Conservation (phyloP, 176 grass and related monocot species). For the Dendrocalamus sinicus region DNA sequence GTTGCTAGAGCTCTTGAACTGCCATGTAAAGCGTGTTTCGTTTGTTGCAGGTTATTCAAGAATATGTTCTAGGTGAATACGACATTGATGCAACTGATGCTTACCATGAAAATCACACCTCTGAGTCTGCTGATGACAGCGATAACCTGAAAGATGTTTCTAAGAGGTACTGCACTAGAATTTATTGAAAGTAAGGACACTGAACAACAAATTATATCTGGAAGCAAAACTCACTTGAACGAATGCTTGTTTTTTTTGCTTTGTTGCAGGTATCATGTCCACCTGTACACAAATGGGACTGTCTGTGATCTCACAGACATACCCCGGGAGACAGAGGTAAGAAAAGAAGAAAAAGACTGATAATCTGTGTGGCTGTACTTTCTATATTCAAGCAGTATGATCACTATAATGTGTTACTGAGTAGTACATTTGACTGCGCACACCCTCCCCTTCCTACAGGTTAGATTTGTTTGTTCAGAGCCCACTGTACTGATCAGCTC, state of each 20-base stretch:
- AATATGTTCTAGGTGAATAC: conserved; percentile 90
- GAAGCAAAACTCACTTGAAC: conserved; percentile 8
- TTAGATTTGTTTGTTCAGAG: conserved; percentile 89
- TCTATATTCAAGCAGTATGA: background rate
- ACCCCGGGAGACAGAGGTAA: conserved; percentile 85
- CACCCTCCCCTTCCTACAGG: conserved; percentile 45
- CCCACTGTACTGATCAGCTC: conserved; percentile 73
- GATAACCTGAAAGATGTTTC: conserved; percentile 66
- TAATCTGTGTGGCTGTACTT: background rate
- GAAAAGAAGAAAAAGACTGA: background rate
- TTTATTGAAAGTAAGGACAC: background rate
- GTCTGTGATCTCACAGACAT: conserved; percentile 83
- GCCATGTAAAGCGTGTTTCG: background rate
- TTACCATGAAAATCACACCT: conserved; percentile 70
- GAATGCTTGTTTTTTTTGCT: conserved; percentile 11
- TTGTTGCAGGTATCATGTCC: conserved; percentile 83
- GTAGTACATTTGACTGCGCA: conserved; percentile 8
- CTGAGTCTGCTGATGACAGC: conserved; percentile 55
- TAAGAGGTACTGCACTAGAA: conserved; percentile 59
- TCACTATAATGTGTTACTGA: background rate
- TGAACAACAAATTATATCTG: background rate
- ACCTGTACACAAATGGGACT: conserved; percentile 86
- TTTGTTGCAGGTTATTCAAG: conserved; percentile 74
- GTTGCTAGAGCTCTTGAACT: conserved; percentile 17
- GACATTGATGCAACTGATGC: conserved; percentile 69